Base-by-base conservation (phyloP, 2,329 filamentous ascomycete species). In the Fusarium fracticaudum region DNA sequence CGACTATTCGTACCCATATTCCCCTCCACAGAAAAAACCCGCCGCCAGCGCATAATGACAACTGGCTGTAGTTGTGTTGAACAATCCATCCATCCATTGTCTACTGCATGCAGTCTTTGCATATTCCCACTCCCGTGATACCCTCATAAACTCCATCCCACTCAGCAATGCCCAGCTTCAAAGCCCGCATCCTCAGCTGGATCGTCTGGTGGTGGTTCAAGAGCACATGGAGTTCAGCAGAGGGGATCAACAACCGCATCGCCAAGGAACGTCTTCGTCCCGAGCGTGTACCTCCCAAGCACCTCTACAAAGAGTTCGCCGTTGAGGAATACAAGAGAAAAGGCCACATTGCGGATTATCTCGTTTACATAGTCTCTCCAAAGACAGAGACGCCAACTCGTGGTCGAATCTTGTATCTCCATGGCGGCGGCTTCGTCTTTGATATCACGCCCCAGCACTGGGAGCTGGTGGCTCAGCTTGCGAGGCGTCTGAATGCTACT, bases 361-460 rank as follows among this genome's bases (percentile, higher is more conserved):
- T 53, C 9, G 77, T 82, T 45, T 80, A 78, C 41, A 78, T 79
- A 22, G 72, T 81, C n/a, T 71, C 78, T 7, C 78, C 80, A 60
- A 80, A 81, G 66, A 78, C 80, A 10, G 79, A 79, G 44, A 69
- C 73, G 43, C 79, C 79, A 3, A 71, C 73, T 37, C 71, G 77
- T 40, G 78, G 75, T 5, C 80, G 79, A 22, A 76, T 81, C 44
- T 61, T 82, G 41, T 82, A 81, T 58, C 72, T 79, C 29, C 80
- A 82, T 50, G 80, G 80, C 54, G 80, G 80, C 29, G 75, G 74
- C 51, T 78, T 80, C 57, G 71, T 81, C 64, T 80, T 81, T 60
- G 79, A 79, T 40, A 78, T 81, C 47, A 62, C 60, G 1, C 58
- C 55, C 6, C 64, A 70, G 63, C 80, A 82, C n/a, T 82, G 80